Conservation (phyloP, 352 stramenopile genomes). For the Hyaloperonospora arabidopsidis region DNA sequence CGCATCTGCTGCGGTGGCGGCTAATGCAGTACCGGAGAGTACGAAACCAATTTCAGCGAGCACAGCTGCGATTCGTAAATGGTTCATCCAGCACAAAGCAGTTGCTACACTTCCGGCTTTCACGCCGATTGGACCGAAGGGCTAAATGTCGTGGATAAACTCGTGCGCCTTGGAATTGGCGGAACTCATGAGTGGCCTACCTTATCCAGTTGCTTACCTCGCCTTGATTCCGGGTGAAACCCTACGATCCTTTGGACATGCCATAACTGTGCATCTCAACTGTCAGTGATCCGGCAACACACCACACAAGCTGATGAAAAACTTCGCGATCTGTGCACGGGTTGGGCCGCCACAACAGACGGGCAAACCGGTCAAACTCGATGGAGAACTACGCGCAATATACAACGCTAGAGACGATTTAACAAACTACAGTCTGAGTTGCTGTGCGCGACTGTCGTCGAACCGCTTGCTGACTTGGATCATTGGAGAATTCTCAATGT, state of each 20-base stretch:
- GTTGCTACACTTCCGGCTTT: not conserved
- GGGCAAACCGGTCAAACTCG: not conserved
- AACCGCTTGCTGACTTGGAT: not conserved
- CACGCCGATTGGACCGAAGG: not conserved
- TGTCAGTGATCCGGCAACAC: not conserved
- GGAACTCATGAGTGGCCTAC: not conserved
- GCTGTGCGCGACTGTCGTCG: not conserved
- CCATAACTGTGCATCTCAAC: not conserved
- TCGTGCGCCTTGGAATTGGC: not conserved
- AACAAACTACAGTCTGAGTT: not conserved
- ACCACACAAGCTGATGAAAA: too few relatives aligned
- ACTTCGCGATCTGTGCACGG: not conserved
- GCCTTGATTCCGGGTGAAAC: not conserved
- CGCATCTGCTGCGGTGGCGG: not conserved
- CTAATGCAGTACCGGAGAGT: not conserved
- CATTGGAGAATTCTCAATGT: not conserved
- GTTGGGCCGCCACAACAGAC: not conserved
- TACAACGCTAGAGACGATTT: not conserved
- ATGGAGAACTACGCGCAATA: not conserved
- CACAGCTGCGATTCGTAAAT: not conserved
- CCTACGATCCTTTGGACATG: not conserved
- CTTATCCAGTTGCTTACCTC: not conserved
- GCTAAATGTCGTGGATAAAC: not conserved
- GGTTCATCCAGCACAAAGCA: not conserved
- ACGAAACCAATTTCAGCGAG: not conserved